A percentile compares a stretch with the other conserved stretches of the same genome.
Evolutionary conservation across 352 stramenopile genomes (phyloP).

Genomic region (Plasmopara halstedii): DNA sequence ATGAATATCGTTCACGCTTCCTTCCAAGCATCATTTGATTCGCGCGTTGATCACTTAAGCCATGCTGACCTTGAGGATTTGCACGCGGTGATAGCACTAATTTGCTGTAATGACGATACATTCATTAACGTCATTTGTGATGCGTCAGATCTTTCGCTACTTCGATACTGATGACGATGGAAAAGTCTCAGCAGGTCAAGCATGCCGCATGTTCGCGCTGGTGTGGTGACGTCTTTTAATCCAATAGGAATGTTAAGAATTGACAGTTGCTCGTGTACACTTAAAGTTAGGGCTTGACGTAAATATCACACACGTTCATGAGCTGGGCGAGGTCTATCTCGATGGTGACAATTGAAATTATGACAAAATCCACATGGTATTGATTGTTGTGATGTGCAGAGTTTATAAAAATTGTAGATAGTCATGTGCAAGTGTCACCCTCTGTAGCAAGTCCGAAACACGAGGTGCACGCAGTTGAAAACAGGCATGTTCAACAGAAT

Average conservation of each 20-base stretch:
- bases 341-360: constrained; percentile 19
- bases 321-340: constrained; percentile 59
- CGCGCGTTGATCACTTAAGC: constrained; percentile 39
- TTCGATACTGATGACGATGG: constrained; percentile 65
- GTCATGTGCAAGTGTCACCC: constrained; percentile 23
- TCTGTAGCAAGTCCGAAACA: background rate
- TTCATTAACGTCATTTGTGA: background rate
- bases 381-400: constrained; percentile 20
- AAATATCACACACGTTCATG: constrained; percentile 36
- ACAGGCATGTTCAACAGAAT: background rate
- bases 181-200: constrained; percentile 46
- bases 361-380: background rate
- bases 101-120: background rate
- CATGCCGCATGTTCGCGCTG: constrained; percentile 53
- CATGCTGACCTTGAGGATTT: constrained; percentile 48
- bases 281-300: constrained; percentile 48
- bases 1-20: too few relatives aligned
- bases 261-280: background rate
- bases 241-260: background rate
- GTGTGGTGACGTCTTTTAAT: constrained; percentile 10
- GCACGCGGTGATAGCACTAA: constrained; percentile 22
- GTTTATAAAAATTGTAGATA: constrained; percentile 70
- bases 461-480: background rate
- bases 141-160: constrained; percentile 55
- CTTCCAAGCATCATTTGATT: constrained; percentile 61